A percentile compares a stretch with the other conserved stretches of the same genome.
phyloP scores from a whole-genome alignment of 805 yeast genomes.

The Kazachstania africana region DNA sequence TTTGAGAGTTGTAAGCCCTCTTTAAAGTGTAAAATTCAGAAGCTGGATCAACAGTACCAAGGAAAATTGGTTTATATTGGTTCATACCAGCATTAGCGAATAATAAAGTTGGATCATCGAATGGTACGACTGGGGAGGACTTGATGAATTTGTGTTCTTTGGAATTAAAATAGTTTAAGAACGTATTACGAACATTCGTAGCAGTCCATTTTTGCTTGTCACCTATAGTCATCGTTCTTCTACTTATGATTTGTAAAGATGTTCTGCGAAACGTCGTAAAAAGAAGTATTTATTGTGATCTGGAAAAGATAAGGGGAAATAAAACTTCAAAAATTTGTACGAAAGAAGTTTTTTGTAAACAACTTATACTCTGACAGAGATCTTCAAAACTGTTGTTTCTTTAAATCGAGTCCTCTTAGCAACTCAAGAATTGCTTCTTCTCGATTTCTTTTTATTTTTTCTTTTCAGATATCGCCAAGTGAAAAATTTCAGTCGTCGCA shows the following conservation, averaged over 20 bases:
- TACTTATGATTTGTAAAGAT: not conserved
- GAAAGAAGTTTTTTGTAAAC: too few species aligned
- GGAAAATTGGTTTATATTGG: slow-evolving; percentile 93
- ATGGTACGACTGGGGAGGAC: slow-evolving; percentile 91
- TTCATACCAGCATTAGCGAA: slow-evolving; percentile 99
- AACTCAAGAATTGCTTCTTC: too few species aligned
- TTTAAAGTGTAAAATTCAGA: slow-evolving; percentile 74
- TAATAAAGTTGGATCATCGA: slow-evolving; percentile 91
- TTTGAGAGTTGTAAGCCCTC: slow-evolving; percentile 91
- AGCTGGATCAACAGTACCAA: slow-evolving; percentile 94
- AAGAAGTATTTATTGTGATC: too few species aligned
- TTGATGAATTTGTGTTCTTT: slow-evolving; percentile 73
- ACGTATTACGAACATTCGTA: slow-evolving; percentile 60
- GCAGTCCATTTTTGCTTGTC: slow-evolving; percentile 38
- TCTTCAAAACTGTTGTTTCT: too few species aligned
- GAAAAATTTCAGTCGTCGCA: too few species aligned
- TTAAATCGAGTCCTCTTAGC: too few species aligned
- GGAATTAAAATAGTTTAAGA: slow-evolving; percentile 65
- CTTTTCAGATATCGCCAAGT: too few species aligned
- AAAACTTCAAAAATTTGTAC: too few species aligned
- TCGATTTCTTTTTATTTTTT: too few species aligned
- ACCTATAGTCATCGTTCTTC: slow-evolving; percentile 22
- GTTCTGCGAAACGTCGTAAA: too few species aligned
- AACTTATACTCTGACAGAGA: too few species aligned
- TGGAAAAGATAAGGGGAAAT: too few species aligned